Percentiles rank a stretch among this genome's conserved stretches.
These are phyloP conservation scores for Coniochaeta hoffmannii DNA, from an alignment of 2,329 filamentous ascomycete genomes.

Conservation along the genomic window DNA sequence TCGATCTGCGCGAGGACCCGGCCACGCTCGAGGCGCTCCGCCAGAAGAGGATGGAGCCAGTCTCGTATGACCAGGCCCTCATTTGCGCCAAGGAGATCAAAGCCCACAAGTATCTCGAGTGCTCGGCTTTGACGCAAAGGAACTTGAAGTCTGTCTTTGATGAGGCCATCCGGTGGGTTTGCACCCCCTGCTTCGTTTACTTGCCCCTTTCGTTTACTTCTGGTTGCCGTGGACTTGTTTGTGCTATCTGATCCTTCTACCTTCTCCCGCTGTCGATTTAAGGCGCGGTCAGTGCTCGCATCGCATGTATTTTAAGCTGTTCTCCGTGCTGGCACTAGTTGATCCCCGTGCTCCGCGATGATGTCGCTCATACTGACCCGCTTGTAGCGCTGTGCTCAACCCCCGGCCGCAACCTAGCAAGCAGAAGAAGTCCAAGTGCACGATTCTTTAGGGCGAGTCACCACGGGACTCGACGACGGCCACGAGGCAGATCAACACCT, in stretches of 20 bases:
- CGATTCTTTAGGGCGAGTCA: constrained; percentile 48
- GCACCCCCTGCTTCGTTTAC: neutral
- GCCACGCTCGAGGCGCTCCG: constrained; percentile 74
- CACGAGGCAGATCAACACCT: neutral
- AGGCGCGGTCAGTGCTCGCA: neutral
- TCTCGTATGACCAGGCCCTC: constrained; percentile 87
- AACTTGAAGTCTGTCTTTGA: constrained; percentile 99
- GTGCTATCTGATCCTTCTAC: too few relatives aligned
- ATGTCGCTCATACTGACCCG: constrained; percentile 10
- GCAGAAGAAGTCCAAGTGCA: constrained; percentile 61
- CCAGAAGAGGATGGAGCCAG: constrained; percentile 93
- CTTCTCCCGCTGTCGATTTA: too few relatives aligned
- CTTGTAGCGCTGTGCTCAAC: constrained; percentile 60
- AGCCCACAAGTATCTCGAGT: constrained; percentile 96
- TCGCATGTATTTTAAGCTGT: neutral
- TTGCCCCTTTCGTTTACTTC: neutral
- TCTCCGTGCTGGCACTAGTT: too few relatives aligned
- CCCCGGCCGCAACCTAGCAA: constrained; percentile 51
- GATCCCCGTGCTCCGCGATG: neutral
- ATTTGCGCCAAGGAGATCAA: constrained; percentile 87
- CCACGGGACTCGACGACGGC: too few relatives aligned
- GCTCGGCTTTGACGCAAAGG: constrained; percentile 90
- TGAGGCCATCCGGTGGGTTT: constrained; percentile 85
- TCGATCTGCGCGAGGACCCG: constrained; percentile 87
- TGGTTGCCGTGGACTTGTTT: neutral